These are phyloP conservation scores for Trametes punicea DNA, from an alignment of 768 basidiomycete genomes.

Conservation along the genomic window DNA sequence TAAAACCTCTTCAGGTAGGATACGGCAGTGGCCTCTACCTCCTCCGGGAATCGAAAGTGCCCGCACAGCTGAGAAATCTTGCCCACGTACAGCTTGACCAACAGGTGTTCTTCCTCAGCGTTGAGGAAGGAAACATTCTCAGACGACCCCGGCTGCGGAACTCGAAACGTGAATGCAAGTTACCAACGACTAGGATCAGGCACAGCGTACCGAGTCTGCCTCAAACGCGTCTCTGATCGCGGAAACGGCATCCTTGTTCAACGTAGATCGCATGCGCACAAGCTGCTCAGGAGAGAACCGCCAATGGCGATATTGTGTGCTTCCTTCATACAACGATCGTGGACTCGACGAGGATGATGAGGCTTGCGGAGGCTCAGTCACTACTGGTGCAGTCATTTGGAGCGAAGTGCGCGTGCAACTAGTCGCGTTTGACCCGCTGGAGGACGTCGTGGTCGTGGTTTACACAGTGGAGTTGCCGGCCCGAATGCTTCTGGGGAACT, in stretches of 20 bases:
- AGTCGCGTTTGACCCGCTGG: not conserved
- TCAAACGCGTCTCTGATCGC: slow-evolving; percentile 78
- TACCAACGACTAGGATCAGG: not conserved
- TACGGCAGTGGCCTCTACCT: slow-evolving; percentile 90
- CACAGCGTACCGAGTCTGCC: slow-evolving; percentile 63
- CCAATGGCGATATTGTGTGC: slow-evolving; percentile 87
- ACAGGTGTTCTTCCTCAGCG: slow-evolving; percentile 79
- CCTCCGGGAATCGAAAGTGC: slow-evolving; percentile 84
- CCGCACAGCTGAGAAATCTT: slow-evolving; percentile 85
- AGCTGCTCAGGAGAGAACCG: slow-evolving; percentile 75
- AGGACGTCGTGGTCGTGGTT: slow-evolving; percentile 3
- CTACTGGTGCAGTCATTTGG: slow-evolving; percentile 2
- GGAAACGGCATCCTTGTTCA: slow-evolving; percentile 75
- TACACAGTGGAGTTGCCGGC: not conserved
- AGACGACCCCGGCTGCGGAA: slow-evolving; percentile 65
- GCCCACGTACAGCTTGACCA: slow-evolving; percentile 85
- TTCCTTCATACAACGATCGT: slow-evolving; percentile 63
- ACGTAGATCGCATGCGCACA: slow-evolving; percentile 49
- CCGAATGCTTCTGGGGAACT: not conserved
- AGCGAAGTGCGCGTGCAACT: too few relatives aligned
- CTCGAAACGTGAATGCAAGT: not conserved
- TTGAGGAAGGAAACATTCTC: slow-evolving; percentile 67
- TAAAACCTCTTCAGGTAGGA: slow-evolving; percentile 96
- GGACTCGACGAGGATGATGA: slow-evolving; percentile 1
- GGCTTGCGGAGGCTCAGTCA: not conserved